Evolutionary conservation across 169 alveolate species (phyloP), one percentile per base, ranked within the genome.

Genomic region (Cryptosporidium canis): DNA sequence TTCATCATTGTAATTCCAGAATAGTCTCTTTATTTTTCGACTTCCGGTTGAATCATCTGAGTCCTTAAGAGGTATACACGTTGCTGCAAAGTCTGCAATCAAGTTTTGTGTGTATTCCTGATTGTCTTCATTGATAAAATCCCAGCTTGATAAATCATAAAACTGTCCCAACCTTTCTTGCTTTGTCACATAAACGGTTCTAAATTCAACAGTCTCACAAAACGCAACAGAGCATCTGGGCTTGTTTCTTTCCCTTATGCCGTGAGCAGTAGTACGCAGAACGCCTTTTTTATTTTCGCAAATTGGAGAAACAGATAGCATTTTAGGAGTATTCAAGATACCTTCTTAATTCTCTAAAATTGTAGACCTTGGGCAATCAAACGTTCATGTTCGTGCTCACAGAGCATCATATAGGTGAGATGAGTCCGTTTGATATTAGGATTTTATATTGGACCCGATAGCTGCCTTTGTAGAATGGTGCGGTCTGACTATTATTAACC

Each of bases 91-190:
- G 45, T 77, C 87, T 27, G 72, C 72, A 29, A 77, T 58, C 21
- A 77, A 24, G 51, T 77, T 58, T 41, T 58, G 87, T 21, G 56
- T 18, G 44, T 61, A 58, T n/a, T 77, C 87, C 43, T 58, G 48
- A 16, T 35, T 41, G 33, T 77, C 72, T 29, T 77, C 87, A 56
- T 37, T 41, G 29, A 43, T 18, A 11, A 77, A 58, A 31, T 77
- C 72, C 64, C 68, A 58, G 12, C 35, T 18, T 21, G 55, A 58
- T 37, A 77, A 41, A 44, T 77, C 87, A 77, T 58, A 77, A 9
- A 77, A 77, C 55, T 77, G 87, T 0, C 87, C 87, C 31, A 77
- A 43, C 61, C 87, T 77, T n/a, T 77, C 87, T 58, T 58, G 70
- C 18, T 45, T 55, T 7, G 87, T 58, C 4, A 77, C 87, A 58